These are phyloP conservation scores for Barbatosphaeria neglecta DNA, from an alignment of 495 filamentous ascomycete species.

Conservation along the genomic window DNA sequence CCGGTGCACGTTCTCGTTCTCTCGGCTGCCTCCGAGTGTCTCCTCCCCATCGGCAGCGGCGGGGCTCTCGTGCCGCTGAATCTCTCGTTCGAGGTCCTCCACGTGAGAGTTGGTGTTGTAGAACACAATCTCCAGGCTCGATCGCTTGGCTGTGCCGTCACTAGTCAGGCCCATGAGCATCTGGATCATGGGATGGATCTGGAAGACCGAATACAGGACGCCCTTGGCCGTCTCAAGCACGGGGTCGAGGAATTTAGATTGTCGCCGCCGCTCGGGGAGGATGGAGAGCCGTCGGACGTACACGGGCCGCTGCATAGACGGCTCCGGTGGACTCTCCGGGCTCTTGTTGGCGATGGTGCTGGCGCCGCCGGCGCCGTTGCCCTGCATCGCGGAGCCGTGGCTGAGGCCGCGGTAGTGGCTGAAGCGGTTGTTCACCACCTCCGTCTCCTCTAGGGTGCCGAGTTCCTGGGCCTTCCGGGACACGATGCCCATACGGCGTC, in stretches of 20 bases:
- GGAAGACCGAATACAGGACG: conserved; percentile 76
- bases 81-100: conserved; percentile 60
- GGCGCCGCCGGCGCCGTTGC: conserved; percentile 26
- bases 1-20: conserved; percentile 54
- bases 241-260: conserved; percentile 44
- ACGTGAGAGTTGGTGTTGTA: conserved; percentile 66
- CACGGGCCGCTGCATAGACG: conserved; percentile 38
- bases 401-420: conserved; percentile 75
- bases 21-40: conserved; percentile 29
- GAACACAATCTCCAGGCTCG: conserved; percentile 65
- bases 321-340: conserved; percentile 46
- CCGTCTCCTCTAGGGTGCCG: conserved; percentile 61
- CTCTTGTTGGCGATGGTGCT: conserved; percentile 32
- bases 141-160: conserved; percentile 53
- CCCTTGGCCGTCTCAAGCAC: conserved; percentile 72
- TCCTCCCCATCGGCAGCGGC: conserved; percentile 39
- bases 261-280: conserved; percentile 67
- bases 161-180: conserved; percentile 60
- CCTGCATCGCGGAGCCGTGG: conserved; percentile 64
- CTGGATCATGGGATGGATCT: conserved; percentile 65
- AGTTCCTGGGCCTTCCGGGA: conserved; percentile 63
- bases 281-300: conserved; percentile 72
- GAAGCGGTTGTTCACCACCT: conserved; percentile 55
- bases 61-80: conserved; percentile 52
- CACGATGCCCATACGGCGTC: conserved; percentile 74